A percentile compares a stretch with the other conserved stretches of the same genome.
Evolutionary conservation across 148 eudicot genomes (phyloP).

Genomic region (Chenopodium quinoa): DNA sequence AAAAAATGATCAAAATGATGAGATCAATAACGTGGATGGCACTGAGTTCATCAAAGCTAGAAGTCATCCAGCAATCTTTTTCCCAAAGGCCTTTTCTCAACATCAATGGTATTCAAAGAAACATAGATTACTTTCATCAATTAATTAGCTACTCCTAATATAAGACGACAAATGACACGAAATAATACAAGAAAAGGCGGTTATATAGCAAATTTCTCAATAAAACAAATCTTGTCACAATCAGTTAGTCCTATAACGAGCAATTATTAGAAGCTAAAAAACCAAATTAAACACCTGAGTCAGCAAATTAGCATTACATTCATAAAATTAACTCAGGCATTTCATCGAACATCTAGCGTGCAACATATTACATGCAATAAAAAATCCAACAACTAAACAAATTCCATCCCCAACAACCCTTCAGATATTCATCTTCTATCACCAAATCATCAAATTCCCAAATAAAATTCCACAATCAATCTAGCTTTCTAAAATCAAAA

Average conservation of each 20-base stretch:
- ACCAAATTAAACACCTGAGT: neutral
- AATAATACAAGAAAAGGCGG: neutral
- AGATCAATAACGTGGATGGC: neutral
- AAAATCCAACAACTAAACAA: neutral
- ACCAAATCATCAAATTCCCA: neutral
- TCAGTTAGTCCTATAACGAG: neutral
- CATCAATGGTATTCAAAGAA: too few relatives aligned
- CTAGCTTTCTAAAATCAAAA: too few relatives aligned
- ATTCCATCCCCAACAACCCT: neutral
- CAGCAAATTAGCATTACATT: neutral
- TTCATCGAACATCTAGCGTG: constrained; percentile 35
- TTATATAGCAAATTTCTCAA: neutral
- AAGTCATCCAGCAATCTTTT: neutral
- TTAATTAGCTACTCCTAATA: neutral
- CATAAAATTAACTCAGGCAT: constrained; percentile 10
- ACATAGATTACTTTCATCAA: neutral
- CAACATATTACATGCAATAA: neutral
- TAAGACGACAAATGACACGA: neutral
- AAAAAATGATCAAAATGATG: neutral
- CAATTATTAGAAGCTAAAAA: neutral
- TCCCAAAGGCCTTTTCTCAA: too few relatives aligned
- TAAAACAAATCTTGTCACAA: neutral
- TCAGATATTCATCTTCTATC: neutral
- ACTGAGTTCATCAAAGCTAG: neutral
- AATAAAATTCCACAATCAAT: too few relatives aligned